Evolutionary conservation across 805 yeast genomes (phyloP), one percentile per base, ranked within the genome.

Genomic region (Sugiyamaella valdiviana): DNA sequence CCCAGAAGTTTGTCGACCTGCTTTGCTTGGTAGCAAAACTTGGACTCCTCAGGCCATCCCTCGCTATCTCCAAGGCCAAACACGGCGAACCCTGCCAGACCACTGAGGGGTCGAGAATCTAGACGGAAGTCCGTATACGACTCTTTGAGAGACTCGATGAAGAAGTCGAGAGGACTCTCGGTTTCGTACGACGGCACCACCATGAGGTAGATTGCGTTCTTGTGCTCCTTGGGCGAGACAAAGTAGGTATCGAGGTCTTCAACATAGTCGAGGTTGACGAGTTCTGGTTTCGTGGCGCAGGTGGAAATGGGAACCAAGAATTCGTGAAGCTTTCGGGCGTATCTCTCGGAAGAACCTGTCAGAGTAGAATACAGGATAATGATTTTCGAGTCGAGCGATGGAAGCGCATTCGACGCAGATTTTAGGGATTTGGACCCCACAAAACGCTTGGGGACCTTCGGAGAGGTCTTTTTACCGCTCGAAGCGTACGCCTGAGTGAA

Each of bases 161-260:
- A 87, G 61, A 80, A 90, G 64, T 89, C 97, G 26, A 90, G 74
- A 12, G 97, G 96, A 1, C 95, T 85, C 63, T 89, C 97, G 0
- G 90, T 85, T 55, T 88, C 96, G 62, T 89, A 89, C 0, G 96
- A 87, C 1, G 97, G 97, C 26, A 89, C 70, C 14, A 89, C 86
- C 50, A 89, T 55, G 35, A 90, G 62, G 59, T 87, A 89, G 37
- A 77, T 67, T 47, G 79, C 75, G 3, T 64, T 64, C 23, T 57
- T 46, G 24, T 60, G 56, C 32, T 58, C 51, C 10, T 54, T 52
- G 5, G 95, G 95, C 9, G 79, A 73, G 42, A 86, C 72, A 62
- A 89, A 89, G 63, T 78, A 89, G 50, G 84, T 84, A 59, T 90
- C 97, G 45, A 86, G 67, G 65, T 90, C 96, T 54, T 82, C 84